These are phyloP conservation scores for Peronosclerospora sorghi DNA, from an alignment of 352 stramenopile species.

Conservation along the genomic window DNA sequence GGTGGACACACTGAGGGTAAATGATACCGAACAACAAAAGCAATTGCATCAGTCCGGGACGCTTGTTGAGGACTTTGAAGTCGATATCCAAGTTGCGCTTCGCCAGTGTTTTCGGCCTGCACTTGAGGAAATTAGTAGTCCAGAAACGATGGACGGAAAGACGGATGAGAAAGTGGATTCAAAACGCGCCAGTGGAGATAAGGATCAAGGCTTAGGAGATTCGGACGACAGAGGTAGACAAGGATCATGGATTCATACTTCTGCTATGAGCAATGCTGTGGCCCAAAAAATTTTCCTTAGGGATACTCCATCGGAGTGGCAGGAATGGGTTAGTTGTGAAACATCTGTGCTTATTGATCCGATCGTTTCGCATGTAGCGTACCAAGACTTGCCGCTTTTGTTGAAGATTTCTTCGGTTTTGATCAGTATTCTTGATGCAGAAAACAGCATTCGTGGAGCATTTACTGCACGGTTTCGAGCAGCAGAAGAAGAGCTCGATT, in stretches of 20 bases:
- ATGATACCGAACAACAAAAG: slow-evolving; percentile 9
- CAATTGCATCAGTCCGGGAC: slow-evolving; percentile 22
- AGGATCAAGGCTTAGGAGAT: slow-evolving; percentile 3
- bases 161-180: slow-evolving; percentile 10
- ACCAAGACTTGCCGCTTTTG: slow-evolving; percentile 59
- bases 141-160: slow-evolving; percentile 15
- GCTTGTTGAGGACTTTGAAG: slow-evolving; percentile 40
- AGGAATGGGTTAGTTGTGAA: slow-evolving; percentile 35
- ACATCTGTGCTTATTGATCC: slow-evolving; percentile 32
- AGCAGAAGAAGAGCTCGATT: slow-evolving; percentile 33
- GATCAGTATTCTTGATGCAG: slow-evolving; percentile 23
- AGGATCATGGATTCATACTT: slow-evolving; percentile 6
- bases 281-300: slow-evolving; percentile 16
- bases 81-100: slow-evolving; percentile 17
- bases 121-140: slow-evolving; percentile 6
- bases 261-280: slow-evolving; percentile 1
- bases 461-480: slow-evolving; percentile 27
- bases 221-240: slow-evolving; percentile 6
- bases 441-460: slow-evolving; percentile 32
- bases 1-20: slow-evolving; percentile 16
- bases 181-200: slow-evolving; percentile 6
- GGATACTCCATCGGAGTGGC: slow-evolving; percentile 29
- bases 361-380: slow-evolving; percentile 51
- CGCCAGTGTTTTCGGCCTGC: slow-evolving; percentile 19
- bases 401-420: slow-evolving; percentile 38